Base-by-base conservation (phyloP, 129 eudicot species). In the Artemisia annua region DNA sequence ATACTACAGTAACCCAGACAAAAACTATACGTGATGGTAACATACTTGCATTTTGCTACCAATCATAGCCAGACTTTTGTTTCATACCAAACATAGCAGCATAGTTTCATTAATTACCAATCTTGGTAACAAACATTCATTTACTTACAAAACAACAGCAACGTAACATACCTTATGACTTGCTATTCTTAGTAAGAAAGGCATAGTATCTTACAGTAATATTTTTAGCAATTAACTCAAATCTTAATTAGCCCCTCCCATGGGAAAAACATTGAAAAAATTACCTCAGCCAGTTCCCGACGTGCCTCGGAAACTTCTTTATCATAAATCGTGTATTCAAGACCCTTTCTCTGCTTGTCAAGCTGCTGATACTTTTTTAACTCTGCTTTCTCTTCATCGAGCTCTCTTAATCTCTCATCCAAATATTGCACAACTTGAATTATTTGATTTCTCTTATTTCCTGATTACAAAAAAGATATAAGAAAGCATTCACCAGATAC, bases 351-450 rank as follows among this genome's bases (percentile, higher is more conserved):
- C 79, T 95, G 95, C 78, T 84, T 88, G 78, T 95, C 99, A 61
- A 95, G 96, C 84, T 88, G 91, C 83, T 90, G 97, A 82, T 95
- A 95, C 62, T 88, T 88, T 75, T 81, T 88, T 66, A 90, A 80
- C 74, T 95, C 99, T 73, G 96, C 99, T 82, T 95, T 95, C 81
- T 90, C 99, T 85, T 88, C 97, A 74, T 95, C 97, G 48, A 94
- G 89, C 85, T 89, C 96, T 70, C 88, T 85, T 70, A 91, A 74
- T 83, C 97, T 88, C 84, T 88, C 96, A 77, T 91, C 96, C 90
- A 91, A 83, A 84, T 91, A 91, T 75, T 88, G 90, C 66, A 95
- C 97, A 63, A 91, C 99, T 88, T 95, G 96, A 88, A 88, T 86
- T 69, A 95, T 95, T 77, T 91, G 99, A 75, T 85, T 95, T 78